Conservation (phyloP, 768 basidiomycete species). For the Leucosporidium scottii region DNA sequence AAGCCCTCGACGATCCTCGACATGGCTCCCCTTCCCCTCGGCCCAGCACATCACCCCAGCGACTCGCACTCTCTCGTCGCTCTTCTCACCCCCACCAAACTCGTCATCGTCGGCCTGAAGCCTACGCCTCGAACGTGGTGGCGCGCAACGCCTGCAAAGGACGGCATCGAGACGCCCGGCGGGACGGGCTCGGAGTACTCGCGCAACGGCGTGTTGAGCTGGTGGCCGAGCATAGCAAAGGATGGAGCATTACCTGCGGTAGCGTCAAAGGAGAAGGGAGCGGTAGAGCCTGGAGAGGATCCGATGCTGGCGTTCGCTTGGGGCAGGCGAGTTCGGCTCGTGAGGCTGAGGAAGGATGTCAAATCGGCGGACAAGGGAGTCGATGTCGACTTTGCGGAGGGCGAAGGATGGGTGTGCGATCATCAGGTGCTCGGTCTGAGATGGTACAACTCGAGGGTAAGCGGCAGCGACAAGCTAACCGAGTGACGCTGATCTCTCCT, state of each 20-base stretch:
- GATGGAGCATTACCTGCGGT: constrained; percentile 33
- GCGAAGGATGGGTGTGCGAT: constrained; percentile 41
- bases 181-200: constrained; percentile 44
- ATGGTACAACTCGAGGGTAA: constrained; percentile 83
- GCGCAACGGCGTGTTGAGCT: constrained; percentile 60
- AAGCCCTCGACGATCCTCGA: constrained; percentile 58
- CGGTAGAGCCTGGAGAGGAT: constrained; percentile 30
- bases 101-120: constrained; percentile 86
- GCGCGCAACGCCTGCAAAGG: constrained; percentile 35
- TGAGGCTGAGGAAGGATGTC: constrained; percentile 43
- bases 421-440: constrained; percentile 64
- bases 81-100: constrained; percentile 77
- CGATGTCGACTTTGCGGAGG: constrained; percentile 47
- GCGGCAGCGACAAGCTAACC: too few species aligned
- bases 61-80: constrained; percentile 76
- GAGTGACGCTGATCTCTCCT: constrained; percentile 53
- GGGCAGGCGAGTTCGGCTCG: constrained; percentile 61
- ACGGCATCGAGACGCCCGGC: constrained; percentile 1
- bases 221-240: constrained; percentile 63
- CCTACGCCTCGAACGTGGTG: constrained; percentile 88
- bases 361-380: constrained; percentile 47
- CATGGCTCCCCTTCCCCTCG: constrained; percentile 74
- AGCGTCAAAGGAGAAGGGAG: constrained; percentile 40
- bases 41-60: constrained; percentile 62
- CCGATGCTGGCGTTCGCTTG: constrained; percentile 80